Evolutionary conservation across 495 filamentous ascomycete genomes (phyloP).

Genomic region (Penicillium macrosclerotiorum): DNA sequence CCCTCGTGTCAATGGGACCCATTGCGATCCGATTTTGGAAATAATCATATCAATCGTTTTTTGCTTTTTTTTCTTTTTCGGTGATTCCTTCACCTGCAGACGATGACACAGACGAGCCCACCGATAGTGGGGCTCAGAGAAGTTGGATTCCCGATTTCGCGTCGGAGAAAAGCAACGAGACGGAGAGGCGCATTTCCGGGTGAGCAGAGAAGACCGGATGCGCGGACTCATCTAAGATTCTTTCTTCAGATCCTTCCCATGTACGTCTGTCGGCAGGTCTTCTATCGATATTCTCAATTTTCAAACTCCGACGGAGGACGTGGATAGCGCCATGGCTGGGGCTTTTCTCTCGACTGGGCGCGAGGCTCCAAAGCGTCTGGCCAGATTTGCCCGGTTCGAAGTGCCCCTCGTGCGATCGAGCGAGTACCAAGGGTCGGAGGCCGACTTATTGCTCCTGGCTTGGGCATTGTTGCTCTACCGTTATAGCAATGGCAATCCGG

Average conservation of each 20-base stretch:
- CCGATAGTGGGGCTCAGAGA: neutral
- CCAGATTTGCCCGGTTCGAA: constrained; percentile 8
- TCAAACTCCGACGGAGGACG: neutral
- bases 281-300: neutral
- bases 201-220: neutral
- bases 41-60: neutral
- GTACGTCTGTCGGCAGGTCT: neutral
- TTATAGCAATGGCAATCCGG: constrained; percentile 8
- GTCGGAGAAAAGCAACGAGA: neutral
- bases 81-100: no score
- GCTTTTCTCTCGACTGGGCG: neutral
- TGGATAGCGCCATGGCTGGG: constrained; percentile 3
- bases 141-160: neutral
- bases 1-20: neutral
- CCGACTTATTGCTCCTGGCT: constrained; percentile 7
- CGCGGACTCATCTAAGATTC: neutral
- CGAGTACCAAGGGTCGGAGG: constrained; percentile 7
- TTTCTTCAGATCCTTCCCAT: no score
- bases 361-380: neutral
- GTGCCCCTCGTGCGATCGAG: constrained; percentile 1
- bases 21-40: neutral
- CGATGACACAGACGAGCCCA: neutral
- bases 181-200: neutral
- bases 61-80: neutral
- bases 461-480: constrained; percentile 8